These are phyloP conservation scores for Coriaria nepalensis DNA, from an alignment of 306 rosid genomes.

Conservation along the genomic window DNA sequence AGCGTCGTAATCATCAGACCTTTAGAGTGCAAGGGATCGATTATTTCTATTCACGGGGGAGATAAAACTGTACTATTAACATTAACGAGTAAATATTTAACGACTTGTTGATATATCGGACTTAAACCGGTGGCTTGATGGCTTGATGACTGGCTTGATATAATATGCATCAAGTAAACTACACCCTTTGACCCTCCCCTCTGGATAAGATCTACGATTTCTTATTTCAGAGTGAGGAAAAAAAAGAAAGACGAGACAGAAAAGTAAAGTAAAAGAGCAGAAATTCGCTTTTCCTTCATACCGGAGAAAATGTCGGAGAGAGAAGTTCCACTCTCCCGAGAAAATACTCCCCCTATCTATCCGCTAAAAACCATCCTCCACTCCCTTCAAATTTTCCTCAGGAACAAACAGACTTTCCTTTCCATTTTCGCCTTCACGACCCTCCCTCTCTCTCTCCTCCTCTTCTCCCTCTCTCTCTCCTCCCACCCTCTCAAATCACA, in stretches of 20 bases:
- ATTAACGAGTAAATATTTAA: too few relatives aligned
- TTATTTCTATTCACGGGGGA: too few relatives aligned
- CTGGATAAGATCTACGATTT: too few relatives aligned
- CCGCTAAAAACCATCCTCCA: constrained; percentile 17
- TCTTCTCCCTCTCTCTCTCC: constrained; percentile 32
- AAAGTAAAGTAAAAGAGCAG: not conserved
- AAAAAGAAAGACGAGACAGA: not conserved
- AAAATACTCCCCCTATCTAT: not conserved
- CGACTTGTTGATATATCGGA: too few relatives aligned
- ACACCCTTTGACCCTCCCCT: too few relatives aligned
- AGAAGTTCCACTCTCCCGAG: constrained; percentile 13
- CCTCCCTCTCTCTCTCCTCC: constrained; percentile 52
- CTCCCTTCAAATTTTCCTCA: constrained; percentile 27
- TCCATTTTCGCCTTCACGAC: constrained; percentile 30
- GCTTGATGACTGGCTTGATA: too few relatives aligned
- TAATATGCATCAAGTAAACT: too few relatives aligned
- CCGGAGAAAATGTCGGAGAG: constrained; percentile 26
- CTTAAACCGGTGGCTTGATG: too few relatives aligned
- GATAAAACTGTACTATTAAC: too few relatives aligned
- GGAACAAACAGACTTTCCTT: constrained; percentile 33
- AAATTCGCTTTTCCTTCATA: not conserved
- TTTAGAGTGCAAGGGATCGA: too few relatives aligned
- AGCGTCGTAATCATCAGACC: too few relatives aligned
- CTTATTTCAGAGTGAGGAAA: too few relatives aligned
- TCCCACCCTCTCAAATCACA: constrained; percentile 29